A percentile compares a stretch with the other conserved stretches of the same genome.
These are phyloP conservation scores for Podaxis sp. DNA, from an alignment of 768 basidiomycete genomes.

Conservation along the genomic window DNA sequence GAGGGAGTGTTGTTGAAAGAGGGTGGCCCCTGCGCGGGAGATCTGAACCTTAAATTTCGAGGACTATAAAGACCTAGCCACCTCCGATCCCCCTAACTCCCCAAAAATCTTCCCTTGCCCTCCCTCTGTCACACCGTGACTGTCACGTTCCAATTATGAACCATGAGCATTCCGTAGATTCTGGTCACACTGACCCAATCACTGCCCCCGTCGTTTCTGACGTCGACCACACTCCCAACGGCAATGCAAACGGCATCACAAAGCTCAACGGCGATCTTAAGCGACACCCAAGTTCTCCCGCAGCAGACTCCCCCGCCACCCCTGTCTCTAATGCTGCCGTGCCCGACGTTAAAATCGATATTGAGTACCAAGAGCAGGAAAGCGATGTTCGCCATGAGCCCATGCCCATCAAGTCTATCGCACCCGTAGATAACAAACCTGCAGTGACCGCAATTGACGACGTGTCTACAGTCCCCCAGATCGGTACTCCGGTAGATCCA, in stretches of 20 bases:
- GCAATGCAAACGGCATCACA: slow-evolving; percentile 34
- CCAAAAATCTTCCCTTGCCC: slow-evolving; percentile 69
- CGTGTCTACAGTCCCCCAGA: slow-evolving; percentile 44
- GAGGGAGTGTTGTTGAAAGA: slow-evolving; percentile 33
- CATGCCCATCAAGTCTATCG: slow-evolving; percentile 44
- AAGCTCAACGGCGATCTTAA: slow-evolving; percentile 30
- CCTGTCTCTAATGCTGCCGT: slow-evolving; percentile 49
- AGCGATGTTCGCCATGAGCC: slow-evolving; percentile 67
- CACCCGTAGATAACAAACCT: slow-evolving; percentile 29
- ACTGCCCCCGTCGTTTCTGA: slow-evolving; percentile 37
- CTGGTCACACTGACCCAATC: slow-evolving; percentile 38
- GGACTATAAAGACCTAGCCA: slow-evolving; percentile 79
- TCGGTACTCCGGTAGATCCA: slow-evolving; percentile 45
- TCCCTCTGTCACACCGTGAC: slow-evolving; percentile 65
- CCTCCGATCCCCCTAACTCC: slow-evolving; percentile 69
- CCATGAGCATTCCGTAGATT: slow-evolving; percentile 41
- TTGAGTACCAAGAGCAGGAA: slow-evolving; percentile 61
- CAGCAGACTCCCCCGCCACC: slow-evolving; percentile 57
- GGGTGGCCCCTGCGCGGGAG: slow-evolving; percentile 74
- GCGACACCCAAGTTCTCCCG: slow-evolving; percentile 35
- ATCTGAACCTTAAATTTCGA: slow-evolving; percentile 81
- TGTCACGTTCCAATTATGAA: slow-evolving; percentile 74
- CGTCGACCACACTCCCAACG: slow-evolving; percentile 31
- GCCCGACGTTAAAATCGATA: slow-evolving; percentile 61
- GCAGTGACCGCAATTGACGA: slow-evolving; percentile 27